Evolutionary conservation across 345 rosid genomes (phyloP).

Genomic region (Lenwebbia sp.): DNA sequence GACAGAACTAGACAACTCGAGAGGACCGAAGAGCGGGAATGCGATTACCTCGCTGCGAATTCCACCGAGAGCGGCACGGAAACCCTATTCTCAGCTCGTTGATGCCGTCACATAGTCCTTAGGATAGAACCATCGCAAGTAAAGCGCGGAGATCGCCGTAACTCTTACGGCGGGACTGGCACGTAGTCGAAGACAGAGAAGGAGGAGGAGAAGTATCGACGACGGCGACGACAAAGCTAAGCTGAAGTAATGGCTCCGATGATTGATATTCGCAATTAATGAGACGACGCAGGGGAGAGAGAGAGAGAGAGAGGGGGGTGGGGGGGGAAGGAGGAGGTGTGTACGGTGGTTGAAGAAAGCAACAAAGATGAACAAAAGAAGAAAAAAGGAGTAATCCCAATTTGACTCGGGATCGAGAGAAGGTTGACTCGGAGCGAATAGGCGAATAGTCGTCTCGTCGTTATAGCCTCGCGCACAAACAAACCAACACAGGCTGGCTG

Average conservation of each 20-base stretch:
- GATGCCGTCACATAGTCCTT: not conserved
- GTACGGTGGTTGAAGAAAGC: not conserved
- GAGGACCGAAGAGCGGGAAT: not conserved
- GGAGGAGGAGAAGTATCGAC: not conserved
- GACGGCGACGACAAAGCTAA: not conserved
- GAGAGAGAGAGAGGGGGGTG: not conserved
- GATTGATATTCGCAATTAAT: not conserved
- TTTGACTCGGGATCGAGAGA: not conserved
- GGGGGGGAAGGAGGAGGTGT: not conserved
- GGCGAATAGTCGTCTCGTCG: no score
- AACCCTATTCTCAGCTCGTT: not conserved
- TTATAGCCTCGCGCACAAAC: no score
- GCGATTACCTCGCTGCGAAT: not conserved
- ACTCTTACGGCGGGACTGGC: not conserved
- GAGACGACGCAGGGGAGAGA: not conserved
- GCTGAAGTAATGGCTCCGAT: not conserved
- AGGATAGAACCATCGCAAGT: not conserved
- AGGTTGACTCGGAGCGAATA: not conserved
- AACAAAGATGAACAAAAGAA: not conserved
- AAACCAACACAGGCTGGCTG: no score
- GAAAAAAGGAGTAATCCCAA: not conserved
- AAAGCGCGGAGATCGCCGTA: not conserved
- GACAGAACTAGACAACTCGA: not conserved
- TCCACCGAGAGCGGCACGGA: not conserved
- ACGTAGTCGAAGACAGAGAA: not conserved